phyloP scores from a whole-genome alignment of 148 eudicot species.

The Fagopyrum homotropicum region DNA sequence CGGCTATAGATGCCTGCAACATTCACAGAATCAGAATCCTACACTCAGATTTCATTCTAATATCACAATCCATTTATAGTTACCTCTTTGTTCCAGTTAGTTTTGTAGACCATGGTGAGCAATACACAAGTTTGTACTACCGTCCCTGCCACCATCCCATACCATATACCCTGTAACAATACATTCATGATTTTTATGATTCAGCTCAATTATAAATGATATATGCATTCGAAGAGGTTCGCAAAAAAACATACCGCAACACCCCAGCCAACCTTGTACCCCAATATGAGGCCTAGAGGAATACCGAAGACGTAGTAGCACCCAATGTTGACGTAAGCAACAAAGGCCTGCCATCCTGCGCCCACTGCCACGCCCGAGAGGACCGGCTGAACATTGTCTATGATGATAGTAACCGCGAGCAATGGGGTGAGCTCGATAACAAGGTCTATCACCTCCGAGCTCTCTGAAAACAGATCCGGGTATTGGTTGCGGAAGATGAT shows the following conservation, averaged over 20 bases:
- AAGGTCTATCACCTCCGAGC: constrained; percentile 14
- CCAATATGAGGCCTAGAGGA: constrained; percentile 23
- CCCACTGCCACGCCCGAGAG: constrained; percentile 15
- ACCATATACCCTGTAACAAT: no score
- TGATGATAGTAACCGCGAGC: constrained; percentile 23
- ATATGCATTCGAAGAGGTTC: no score
- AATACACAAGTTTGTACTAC: no score
- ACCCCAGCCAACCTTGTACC: constrained; percentile 18
- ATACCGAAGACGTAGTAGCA: constrained; percentile 24
- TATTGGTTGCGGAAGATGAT: constrained; percentile 16
- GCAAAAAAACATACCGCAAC: constrained; percentile 12
- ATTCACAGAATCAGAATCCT: not conserved
- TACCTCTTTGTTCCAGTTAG: no score
- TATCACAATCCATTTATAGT: no score
- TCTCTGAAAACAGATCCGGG: constrained; percentile 20
- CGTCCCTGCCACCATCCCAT: no score
- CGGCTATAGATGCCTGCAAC: constrained; percentile 51
- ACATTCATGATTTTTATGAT: no score
- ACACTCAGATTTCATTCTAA: no score
- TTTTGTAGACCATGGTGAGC: no score
- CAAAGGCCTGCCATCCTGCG: no score
- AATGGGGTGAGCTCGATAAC: constrained; percentile 21
- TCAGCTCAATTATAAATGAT: no score
- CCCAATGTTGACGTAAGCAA: not conserved
- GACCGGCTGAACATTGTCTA: constrained; percentile 27